These are phyloP conservation scores for Populus euphratica DNA, from an alignment of 345 rosid genomes.

Conservation along the genomic window DNA sequence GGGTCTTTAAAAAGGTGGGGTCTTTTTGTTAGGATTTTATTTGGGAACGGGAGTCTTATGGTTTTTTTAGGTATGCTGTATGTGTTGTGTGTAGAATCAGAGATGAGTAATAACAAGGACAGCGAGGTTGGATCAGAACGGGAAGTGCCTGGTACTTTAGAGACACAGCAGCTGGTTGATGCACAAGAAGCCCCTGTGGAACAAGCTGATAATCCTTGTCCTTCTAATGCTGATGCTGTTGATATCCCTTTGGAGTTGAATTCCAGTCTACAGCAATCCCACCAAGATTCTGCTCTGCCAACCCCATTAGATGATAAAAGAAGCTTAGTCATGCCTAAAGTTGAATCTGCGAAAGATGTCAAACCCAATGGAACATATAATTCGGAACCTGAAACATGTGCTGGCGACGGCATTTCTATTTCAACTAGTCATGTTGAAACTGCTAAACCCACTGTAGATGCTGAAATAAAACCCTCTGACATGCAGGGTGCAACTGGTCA, in stretches of 20 bases:
- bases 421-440: slow-evolving; percentile 21
- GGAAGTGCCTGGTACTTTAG: slow-evolving; percentile 3
- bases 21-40: neutral
- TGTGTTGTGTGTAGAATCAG: neutral
- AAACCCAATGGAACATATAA: slow-evolving; percentile 22
- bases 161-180: neutral
- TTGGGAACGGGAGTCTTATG: neutral
- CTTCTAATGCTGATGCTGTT: slow-evolving; percentile 11
- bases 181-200: neutral
- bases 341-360: slow-evolving; percentile 22
- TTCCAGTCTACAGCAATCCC: slow-evolving; percentile 8
- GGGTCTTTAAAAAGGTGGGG: neutral
- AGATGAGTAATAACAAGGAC: slow-evolving; percentile 23
- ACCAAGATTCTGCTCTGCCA: slow-evolving; percentile 14
- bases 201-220: slow-evolving; percentile 17
- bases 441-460: slow-evolving; percentile 20
- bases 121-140: slow-evolving; percentile 12
- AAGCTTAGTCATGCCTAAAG: slow-evolving; percentile 22
- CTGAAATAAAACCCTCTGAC: slow-evolving; percentile 24
- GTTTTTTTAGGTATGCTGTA: neutral
- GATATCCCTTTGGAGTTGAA: slow-evolving; percentile 25
- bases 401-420: slow-evolving; percentile 11
- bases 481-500: slow-evolving; percentile 24
- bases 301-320: slow-evolving; percentile 22
- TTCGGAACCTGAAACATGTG: slow-evolving; percentile 17